Base-by-base conservation (phyloP, 2,329 filamentous ascomycete species). In the Fusarium sp. region DNA sequence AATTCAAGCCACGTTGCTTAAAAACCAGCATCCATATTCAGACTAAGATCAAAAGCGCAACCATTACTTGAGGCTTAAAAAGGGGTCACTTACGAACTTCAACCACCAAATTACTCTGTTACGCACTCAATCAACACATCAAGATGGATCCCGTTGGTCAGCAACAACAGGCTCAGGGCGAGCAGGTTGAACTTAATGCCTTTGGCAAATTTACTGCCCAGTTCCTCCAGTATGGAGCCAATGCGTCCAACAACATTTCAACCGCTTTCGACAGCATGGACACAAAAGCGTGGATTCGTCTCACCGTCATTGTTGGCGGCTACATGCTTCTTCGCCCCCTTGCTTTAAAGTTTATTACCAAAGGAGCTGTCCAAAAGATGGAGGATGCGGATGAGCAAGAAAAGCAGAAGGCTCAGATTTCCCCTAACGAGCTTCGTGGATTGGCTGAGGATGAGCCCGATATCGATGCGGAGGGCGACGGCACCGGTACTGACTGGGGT, bases 301-400 rank as follows among this genome's bases (percentile, higher is more conserved):
- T 96, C 58, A 79, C 93, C 69, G 84, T 88, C 68, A 86, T 93
- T 63, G 86, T 93, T 20, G 87, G 92, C 72, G 89, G 87, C 55
- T 96, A 95, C 81, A 75, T 89, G 67, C 85, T 96, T 51, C 73
- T 93, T 23, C 88, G 93, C 1, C 92, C 92, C 0, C 93, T 93
- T 76, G 77, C 94, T 50, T 83, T 94, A 73, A 90, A 90, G 74
- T 78, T 88, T 36, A 88, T 88, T 70, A 87, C 84, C 62, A 87
- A 86, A 72, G 79, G 84, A 65, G 88, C 92, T 74, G 86, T 89
- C 76, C 84, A 84, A 73, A 83, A 89, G 75, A 83, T 91, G 74
- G 88, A 89, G 71, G 83, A 89, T 72, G 84, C 86, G 65, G 82
- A 83, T 10, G 79, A 75, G 51, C 80, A 80, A 23, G 75, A 85